Base-by-base conservation (phyloP, 208 protist species). In the Trypanosoma mega region DNA sequence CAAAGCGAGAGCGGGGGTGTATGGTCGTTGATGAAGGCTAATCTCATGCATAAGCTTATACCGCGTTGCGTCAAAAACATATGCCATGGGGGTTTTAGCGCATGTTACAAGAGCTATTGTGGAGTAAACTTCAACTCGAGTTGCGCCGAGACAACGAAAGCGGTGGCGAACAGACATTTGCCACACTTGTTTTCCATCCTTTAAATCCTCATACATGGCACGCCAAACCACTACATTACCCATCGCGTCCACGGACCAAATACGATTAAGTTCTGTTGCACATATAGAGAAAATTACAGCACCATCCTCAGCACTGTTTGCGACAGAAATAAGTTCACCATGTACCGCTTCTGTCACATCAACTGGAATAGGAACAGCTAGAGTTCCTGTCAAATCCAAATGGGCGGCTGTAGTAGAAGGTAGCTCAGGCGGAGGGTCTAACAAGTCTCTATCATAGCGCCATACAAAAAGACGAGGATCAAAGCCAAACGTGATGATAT, bases 401-500 rank as follows among this genome's bases (percentile, higher is more conserved):
- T 6, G 1, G 23, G 8, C 41, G 18, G 16, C 12, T 18, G 21
- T 23, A 34, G 18, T 21, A 39, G 30, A 52, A 51, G 16, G 33
- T 7, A 41, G 9, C 26, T 59, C 50, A 41, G 16, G n/a, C 8
- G 2, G 26, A 29, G 8, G 14, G 16, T 14, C 33, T 6, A 21
- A 7, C 45, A 27, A 23, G 11, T 50, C 31, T 12, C 20, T 29
- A 34, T 81, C 62, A 58, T 80, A 89, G 24, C 53, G 20, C 85
- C 88, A 94, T 6, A 82, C 66, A 37, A 78, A 61, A 20, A 94
- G 44, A 45, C 74, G 53, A 18, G 70, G 46, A 66, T 75, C 72
- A 48, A 82, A 94, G n/a, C 88, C 88, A n/a, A 74, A 74, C 0
- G 85, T 82, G 34, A 94, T 69, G 46, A 94, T 78, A 37, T 76